phyloP scores from a whole-genome alignment of 768 basidiomycete species.

The Mycena amicta region DNA sequence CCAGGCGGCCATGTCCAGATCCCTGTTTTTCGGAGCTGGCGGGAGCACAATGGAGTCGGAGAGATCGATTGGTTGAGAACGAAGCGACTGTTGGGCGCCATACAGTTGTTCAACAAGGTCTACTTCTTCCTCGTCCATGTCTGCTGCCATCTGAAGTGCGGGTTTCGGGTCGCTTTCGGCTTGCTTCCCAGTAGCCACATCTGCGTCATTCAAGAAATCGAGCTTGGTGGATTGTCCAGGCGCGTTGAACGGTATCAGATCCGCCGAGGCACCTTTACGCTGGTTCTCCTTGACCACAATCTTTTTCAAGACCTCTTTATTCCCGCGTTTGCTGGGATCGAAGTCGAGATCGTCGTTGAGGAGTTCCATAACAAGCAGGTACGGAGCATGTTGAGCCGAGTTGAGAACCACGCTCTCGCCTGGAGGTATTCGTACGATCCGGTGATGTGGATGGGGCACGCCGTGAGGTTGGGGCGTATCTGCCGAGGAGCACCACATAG shows the following conservation, averaged over 20 bases:
- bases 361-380: constrained; percentile 89
- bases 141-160: constrained; percentile 24
- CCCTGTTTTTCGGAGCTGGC: constrained; percentile 82
- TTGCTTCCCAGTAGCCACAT: constrained; percentile 35
- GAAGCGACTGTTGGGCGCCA: constrained; percentile 73
- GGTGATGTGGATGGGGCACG: constrained; percentile 76
- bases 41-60: constrained; percentile 85
- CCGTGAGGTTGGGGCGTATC: constrained; percentile 48
- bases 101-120: constrained; percentile 97
- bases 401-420: constrained; percentile 98
- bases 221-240: constrained; percentile 25
- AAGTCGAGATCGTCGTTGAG: constrained; percentile 91
- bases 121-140: constrained; percentile 79
- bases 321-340: constrained; percentile 78
- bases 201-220: constrained; percentile 30
- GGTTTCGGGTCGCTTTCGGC: constrained; percentile 25
- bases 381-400: constrained; percentile 95
- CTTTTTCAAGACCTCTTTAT: constrained; percentile 83
- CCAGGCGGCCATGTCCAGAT: constrained; percentile 86
- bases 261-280: constrained; percentile 57
- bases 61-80: constrained; percentile 71
- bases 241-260: constrained; percentile 50
- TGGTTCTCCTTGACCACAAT: constrained; percentile 69
- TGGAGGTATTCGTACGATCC: constrained; percentile 95
- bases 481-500: constrained; percentile 83